Base-by-base conservation (phyloP, 306 rosid genomes). In the Fragaria nilgerrensis region DNA sequence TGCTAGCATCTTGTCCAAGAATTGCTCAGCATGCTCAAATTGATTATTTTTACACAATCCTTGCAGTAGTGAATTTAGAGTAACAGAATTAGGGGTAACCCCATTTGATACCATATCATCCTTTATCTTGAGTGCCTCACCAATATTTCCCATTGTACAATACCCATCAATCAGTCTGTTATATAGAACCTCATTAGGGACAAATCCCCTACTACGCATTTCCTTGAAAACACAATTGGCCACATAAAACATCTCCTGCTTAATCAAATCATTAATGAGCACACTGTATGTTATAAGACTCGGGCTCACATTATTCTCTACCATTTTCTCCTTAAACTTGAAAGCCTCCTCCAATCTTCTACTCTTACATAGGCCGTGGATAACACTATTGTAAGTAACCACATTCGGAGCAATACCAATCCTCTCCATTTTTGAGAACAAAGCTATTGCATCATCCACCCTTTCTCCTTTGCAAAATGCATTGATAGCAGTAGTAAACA, bases 211-310 rank as follows among this genome's bases (percentile, higher is more conserved):
- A 59, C 65, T 4, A 10, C 65, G 65, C 65, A 59, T 59, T 25
- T 59, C 65, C 65, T 59, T 23, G 8, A 59, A 59, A 59, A 59
- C 34, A 59, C 32, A 59, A 59, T 59, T 59, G 27, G 65, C 65
- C 36, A 23, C 36, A 25, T 59, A 25, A 59, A 59, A 59, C 65
- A 23, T 59, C 34, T 59, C 65, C 36, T 23, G 65, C 65, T 59
- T 59, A 59, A 59, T 59, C 65, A 59, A 59, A 25, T 15, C 36
- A 59, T 23, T 58, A 23, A 58, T 25, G 3, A 59, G 65, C 65
- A 59, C 65, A 59, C 65, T 59, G 65, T 58, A 58, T 58, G 34
- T 58, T 58, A 58, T 23, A 58, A 58, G 15, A 58, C 64, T 58
- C 5, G 34, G 64, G 15, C 25, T 58, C 64, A n/a, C 64, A 58